Evolutionary conservation across 2,329 filamentous ascomycete genomes (phyloP).

Genomic region (Cladosporium sp.): DNA sequence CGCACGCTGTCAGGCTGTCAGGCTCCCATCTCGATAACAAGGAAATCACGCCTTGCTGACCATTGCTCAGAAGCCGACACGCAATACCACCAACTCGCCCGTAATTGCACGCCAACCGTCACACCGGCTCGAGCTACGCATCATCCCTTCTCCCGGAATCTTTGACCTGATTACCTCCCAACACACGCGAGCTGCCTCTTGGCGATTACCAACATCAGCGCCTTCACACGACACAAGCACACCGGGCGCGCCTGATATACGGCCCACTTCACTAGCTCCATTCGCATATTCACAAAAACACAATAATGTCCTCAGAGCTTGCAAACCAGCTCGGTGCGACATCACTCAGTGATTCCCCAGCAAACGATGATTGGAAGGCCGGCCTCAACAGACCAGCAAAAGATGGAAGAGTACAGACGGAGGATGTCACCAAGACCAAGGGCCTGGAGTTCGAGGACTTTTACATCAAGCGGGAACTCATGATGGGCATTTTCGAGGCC

Average conservation of each 20-base stretch:
- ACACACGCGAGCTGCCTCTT: not conserved
- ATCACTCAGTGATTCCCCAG: conserved; percentile 44
- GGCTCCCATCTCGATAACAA: not conserved
- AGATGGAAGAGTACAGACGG: conserved; percentile 75
- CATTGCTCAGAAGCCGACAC: conserved; percentile 1
- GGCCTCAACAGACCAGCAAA: conserved; percentile 67
- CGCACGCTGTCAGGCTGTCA: not conserved
- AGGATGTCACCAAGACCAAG: conserved; percentile 98
- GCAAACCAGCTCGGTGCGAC: conserved; percentile 56
- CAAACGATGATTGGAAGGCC: conserved; percentile 61
- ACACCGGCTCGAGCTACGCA: conserved; percentile 5
- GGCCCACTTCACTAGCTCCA: not conserved
- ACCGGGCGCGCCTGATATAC: not conserved
- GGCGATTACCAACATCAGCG: not conserved
- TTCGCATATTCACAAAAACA: conserved; percentile 12
- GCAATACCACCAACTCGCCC: not conserved
- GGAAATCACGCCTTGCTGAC: not conserved
- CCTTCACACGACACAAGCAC: conserved; percentile 13
- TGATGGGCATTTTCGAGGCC: conserved; percentile 99
- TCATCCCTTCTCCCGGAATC: not conserved
- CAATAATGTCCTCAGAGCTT: conserved; percentile 46
- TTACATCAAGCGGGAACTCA: conserved; percentile 84
- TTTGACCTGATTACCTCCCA: not conserved
- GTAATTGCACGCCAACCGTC: conserved; percentile 12
- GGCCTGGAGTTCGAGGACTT: conserved; percentile 98